Evolutionary conservation across 306 rosid genomes (phyloP), one percentile per base, ranked within the genome.

Genomic region (Sophora flavescens): DNA sequence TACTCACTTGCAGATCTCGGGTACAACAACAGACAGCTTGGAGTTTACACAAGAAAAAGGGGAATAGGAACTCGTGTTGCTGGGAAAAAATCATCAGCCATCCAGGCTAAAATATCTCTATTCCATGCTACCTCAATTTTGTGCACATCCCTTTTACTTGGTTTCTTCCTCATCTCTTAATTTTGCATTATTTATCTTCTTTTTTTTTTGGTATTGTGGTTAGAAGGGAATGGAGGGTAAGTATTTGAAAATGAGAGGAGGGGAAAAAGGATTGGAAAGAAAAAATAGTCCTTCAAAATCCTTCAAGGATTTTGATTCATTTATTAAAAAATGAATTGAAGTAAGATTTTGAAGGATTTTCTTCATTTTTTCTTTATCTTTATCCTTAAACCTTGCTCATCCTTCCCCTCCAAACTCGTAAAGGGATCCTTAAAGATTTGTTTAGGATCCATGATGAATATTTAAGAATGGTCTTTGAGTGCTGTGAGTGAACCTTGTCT

Each of bases 21-120:
- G 32, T 2, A 30, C 32, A 30, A 54, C 53, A 18, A 39, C 0
- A 63, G 74, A 54, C 69, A 74, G 52, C 81, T 83, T 54, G 74
- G 47, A 4, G 38, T 16, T 50, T 5, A n/a, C 45, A 30, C 10
- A 39, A 52, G 63, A 35, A 70, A 52, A 17, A 15, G 63, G 3
- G 13, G 8, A 3, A 4, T 52, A 6, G 35, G 8, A 59, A 60
- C 4, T 33, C 48, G 33, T 59, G 8, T 12, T 0, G 3, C 14
- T 30, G 69, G 59, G 28, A 73, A 17, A 73, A 60, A 6, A 44
- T 73, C 59, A 0, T 59, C 64, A 42, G 54, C 71, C 1, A 42
- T 26, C 16, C 38, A 2, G 18, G 0, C 38, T 22, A 35, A 4
- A 22, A 18, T 65, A 42, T 42, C 54, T 22, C 6, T 22, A 42